Evolutionary conservation across 1,139 yeast genomes (phyloP).

Genomic region (Diutina mesorugosa): DNA sequence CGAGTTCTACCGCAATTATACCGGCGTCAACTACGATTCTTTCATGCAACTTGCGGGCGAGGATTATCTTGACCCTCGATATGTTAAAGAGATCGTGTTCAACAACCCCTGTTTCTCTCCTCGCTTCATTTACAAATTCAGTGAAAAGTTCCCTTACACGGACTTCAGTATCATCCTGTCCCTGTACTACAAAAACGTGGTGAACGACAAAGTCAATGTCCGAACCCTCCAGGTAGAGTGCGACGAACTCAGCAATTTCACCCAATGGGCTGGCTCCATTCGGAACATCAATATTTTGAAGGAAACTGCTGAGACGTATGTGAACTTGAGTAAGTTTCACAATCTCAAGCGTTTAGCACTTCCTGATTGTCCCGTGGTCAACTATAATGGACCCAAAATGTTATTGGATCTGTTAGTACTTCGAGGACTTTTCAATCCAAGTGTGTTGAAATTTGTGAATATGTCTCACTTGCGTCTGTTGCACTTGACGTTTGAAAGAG

Average conservation of each 20-base stretch:
- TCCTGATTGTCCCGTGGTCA: neutral
- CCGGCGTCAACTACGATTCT: conserved; percentile 1
- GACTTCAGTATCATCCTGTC: neutral
- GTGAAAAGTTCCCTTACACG: conserved; percentile 1
- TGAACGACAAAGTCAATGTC: neutral
- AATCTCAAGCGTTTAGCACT: conserved; percentile 1
- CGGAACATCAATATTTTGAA: neutral
- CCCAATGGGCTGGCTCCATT: conserved; percentile 2
- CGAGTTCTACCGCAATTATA: neutral
- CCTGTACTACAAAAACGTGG: conserved; percentile 1
- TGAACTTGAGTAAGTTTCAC: neutral
- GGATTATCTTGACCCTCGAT: neutral
- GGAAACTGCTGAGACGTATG: neutral
- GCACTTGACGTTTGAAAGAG: conserved; percentile 1
- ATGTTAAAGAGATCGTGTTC: conserved; percentile 1
- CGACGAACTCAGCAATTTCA: neutral
- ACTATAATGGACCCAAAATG: conserved; percentile 1
- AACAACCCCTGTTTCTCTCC: conserved; percentile 2
- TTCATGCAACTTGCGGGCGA: conserved; percentile 2
- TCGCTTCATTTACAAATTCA: conserved; percentile 1
- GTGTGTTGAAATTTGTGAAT: neutral
- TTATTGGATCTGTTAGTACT: neutral
- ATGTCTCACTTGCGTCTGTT: conserved; percentile 2
- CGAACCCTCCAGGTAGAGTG: conserved; percentile 2
- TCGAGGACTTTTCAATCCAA: neutral